These are phyloP conservation scores for Verticillium alfalfae DNA, from an alignment of 2,329 filamentous ascomycete species.

Conservation along the genomic window DNA sequence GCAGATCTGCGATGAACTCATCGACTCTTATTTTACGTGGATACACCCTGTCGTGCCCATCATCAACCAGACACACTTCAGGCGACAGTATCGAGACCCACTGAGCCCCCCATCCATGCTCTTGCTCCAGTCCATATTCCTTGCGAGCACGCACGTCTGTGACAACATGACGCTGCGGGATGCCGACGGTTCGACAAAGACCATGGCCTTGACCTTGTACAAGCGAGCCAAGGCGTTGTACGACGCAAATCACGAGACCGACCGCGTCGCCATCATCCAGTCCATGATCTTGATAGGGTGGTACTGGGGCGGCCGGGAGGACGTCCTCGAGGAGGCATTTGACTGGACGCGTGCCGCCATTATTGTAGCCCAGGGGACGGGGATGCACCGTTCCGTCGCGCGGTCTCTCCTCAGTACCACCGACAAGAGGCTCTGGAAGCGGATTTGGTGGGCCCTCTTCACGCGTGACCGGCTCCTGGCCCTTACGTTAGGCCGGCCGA, in stretches of 20 bases:
- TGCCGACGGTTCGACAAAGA: conserved; percentile 87
- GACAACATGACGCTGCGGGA: conserved; percentile 95
- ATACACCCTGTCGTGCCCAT: conserved; percentile 92
- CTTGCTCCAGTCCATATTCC: conserved; percentile 79
- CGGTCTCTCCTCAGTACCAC: conserved; percentile 84
- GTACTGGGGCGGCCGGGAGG: conserved; percentile 99
- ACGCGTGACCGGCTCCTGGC: conserved; percentile 93
- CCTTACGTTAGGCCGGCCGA: conserved; percentile 84
- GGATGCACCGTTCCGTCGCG: conserved; percentile 96
- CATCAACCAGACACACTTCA: conserved; percentile 89
- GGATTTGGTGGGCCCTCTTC: conserved; percentile 98
- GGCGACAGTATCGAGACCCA: conserved; percentile 84
- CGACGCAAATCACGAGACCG: conserved; percentile 96
- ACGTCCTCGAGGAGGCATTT: conserved; percentile 99
- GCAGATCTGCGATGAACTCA: conserved; percentile 85
- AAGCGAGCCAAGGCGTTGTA: conserved; percentile 94
- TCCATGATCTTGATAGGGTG: conserved; percentile 91
- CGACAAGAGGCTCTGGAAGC: conserved; percentile 93
- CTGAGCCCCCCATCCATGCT: conserved; percentile 94
- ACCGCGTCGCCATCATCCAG: conserved; percentile 93
- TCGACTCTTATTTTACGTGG: conserved; percentile 94
- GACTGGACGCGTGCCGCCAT: conserved; percentile 97
- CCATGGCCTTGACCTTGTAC: conserved; percentile 93
- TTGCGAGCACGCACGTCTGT: conserved; percentile 92
- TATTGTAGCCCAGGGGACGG: conserved; percentile 91